Evolutionary conservation across 495 filamentous ascomycete species (phyloP), one percentile per base, ranked within the genome.

Genomic region (Sphaerosporella brunnea): DNA sequence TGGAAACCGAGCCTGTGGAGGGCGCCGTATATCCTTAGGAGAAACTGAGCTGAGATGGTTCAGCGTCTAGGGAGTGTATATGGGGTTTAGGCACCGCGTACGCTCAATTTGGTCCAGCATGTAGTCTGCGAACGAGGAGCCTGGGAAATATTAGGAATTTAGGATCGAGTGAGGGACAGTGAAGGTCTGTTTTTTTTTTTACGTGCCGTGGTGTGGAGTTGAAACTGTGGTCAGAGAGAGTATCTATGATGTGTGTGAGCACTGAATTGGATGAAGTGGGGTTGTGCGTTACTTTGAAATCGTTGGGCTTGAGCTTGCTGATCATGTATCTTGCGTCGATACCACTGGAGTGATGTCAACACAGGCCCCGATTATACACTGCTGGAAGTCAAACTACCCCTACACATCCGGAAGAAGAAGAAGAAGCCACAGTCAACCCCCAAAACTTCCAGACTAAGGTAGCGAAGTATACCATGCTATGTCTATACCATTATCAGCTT

Each of bases 281-380:
- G 24, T n/a, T 30, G 36, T 34, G 26, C 38, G 26, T 54, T 50
- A 70, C 69, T 23, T 78, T 73, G 38, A 90, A 79, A 25, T 78
- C 71, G 3, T 70, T 66, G 4, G 82, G 86, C 43, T 72, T 72
- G 11, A 93, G 67, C 36, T 68, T 71, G 44, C 81, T 86, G 52
- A 95, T 82, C 84, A 95, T 93, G 62, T 92, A 92, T 58, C 88
- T 73, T 10, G 84, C 77, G 64, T 94, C 90, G 36, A 95, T 72
- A 2, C 90, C 90, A 24, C 88, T 81, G 52, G 2, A 51, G 66
- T 46, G n/a, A n/a, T n/a, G n/a, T n/a, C n/a, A n/a, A n/a, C n/a
- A n/a, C n/a, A n/a, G n/a, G n/a, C n/a, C n/a, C n/a, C n/a, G n/a
- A n/a, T n/a, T n/a, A n/a, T n/a, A n/a, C n/a, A n/a, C n/a, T n/a